These are phyloP conservation scores for Coemansia sp. DNA, from an alignment of 192 early-diverging fungal genomes.

Conservation along the genomic window DNA sequence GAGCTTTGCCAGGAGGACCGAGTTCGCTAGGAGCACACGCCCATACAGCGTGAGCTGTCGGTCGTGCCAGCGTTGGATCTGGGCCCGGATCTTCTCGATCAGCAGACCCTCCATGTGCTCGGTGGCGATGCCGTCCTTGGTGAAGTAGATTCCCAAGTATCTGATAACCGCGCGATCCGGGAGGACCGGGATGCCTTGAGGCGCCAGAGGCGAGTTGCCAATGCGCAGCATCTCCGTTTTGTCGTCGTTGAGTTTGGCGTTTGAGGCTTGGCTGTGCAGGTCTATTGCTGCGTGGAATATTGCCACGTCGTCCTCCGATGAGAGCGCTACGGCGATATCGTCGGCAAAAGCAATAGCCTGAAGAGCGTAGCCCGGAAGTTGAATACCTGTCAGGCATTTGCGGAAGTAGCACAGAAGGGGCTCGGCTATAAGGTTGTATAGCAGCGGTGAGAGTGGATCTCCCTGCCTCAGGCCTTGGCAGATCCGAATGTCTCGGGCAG, in stretches of 20 bases:
- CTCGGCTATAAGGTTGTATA: no score
- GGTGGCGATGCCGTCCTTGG: not conserved
- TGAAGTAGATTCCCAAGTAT: slow-evolving; percentile 11
- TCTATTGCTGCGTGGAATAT: not conserved
- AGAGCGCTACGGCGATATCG: no score
- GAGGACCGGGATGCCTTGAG: not conserved
- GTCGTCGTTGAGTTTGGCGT: slow-evolving; percentile 1
- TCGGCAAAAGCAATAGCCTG: no score
- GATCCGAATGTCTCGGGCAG: not conserved
- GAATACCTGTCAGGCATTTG: no score
- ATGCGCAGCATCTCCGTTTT: slow-evolving; percentile 14
- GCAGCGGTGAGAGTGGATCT: no score
- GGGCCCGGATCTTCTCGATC: no score
- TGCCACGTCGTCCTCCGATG: not conserved
- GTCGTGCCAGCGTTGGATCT: no score
- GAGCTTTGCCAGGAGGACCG: no score
- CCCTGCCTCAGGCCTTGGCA: slow-evolving; percentile 1
- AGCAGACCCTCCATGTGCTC: not conserved
- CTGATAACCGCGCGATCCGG: not conserved
- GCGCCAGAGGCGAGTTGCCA: not conserved
- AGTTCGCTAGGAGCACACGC: no score
- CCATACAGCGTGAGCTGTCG: no score
- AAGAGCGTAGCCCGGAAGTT: no score
- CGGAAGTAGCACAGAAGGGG: no score
- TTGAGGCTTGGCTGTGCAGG: not conserved